These are phyloP conservation scores for Starmera caribaea DNA, from an alignment of 805 yeast species.

Conservation along the genomic window DNA sequence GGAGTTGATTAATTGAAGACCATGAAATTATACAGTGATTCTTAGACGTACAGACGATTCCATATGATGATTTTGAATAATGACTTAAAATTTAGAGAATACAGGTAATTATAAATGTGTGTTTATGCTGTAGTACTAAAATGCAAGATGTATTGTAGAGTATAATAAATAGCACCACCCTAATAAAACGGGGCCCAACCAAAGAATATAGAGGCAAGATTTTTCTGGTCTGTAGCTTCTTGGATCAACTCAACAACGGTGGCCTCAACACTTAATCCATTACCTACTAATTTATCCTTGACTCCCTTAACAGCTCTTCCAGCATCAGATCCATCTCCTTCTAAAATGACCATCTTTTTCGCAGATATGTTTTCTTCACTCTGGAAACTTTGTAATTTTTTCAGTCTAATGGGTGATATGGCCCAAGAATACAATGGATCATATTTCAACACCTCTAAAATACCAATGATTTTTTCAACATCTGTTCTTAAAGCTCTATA, in stretches of 20 bases:
- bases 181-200: conserved; percentile 82
- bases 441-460: conserved; percentile 77
- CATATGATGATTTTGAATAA: neutral
- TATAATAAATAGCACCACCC: conserved; percentile 3
- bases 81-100: neutral
- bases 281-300: conserved; percentile 52
- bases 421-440: conserved; percentile 95
- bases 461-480: conserved; percentile 62
- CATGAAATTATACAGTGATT: neutral
- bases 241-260: conserved; percentile 70
- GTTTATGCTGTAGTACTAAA: neutral
- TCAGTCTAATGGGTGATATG: conserved; percentile 61
- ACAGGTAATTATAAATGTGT: neutral
- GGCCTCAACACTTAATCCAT: conserved; percentile 73
- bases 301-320: conserved; percentile 70
- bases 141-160: too few species aligned
- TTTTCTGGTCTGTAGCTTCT: conserved; percentile 60
- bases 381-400: conserved; percentile 36
- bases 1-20: conserved; percentile 43
- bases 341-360: conserved; percentile 6
- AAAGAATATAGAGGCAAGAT: conserved; percentile 64
- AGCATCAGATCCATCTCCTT: conserved; percentile 44
- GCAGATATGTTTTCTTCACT: neutral
- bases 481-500: conserved; percentile 57
- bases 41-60: neutral